These are phyloP conservation scores for Centrapalus pauciflorus DNA, from an alignment of 129 eudicot species.

Conservation along the genomic window DNA sequence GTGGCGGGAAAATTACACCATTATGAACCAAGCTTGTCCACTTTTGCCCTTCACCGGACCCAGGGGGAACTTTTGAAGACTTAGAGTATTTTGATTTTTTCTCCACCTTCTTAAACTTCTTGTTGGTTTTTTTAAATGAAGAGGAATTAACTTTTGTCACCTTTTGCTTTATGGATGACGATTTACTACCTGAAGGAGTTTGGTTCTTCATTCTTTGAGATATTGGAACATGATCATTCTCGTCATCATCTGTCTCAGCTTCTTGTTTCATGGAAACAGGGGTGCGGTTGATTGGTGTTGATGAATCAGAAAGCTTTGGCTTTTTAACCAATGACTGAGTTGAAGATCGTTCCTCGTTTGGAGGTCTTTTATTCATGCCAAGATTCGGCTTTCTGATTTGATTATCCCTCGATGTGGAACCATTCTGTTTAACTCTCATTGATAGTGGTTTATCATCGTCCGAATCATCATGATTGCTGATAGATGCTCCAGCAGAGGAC, in stretches of 20 bases:
- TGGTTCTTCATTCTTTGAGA: conserved; percentile 69
- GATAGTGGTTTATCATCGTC: conserved; percentile 56
- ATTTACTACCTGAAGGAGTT: conserved; percentile 42
- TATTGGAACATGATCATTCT: conserved; percentile 64
- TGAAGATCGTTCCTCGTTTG: conserved; percentile 37
- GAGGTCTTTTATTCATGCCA: conserved; percentile 58
- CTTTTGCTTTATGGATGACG: conserved; percentile 40
- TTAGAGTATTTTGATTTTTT: conserved; percentile 58
- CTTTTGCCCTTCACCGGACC: conserved; percentile 97
- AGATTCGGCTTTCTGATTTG: conserved; percentile 30
- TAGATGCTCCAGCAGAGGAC: conserved; percentile 36
- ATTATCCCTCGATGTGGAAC: conserved; percentile 42
- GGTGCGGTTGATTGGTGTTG: conserved; percentile 39
- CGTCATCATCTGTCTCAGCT: conserved; percentile 48
- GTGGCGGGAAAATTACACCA: conserved; percentile 97
- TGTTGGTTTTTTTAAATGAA: conserved; percentile 34
- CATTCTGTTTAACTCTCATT: conserved; percentile 61
- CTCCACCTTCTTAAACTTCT: conserved; percentile 54
- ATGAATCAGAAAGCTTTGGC: conserved; percentile 60
- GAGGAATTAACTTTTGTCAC: conserved; percentile 42
- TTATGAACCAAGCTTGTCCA: conserved; percentile 92
- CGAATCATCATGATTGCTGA: conserved; percentile 37
- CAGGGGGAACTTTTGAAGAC: conserved; percentile 73
- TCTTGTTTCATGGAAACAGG: conserved; percentile 43
- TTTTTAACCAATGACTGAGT: conserved; percentile 54